Evolutionary conservation across 176 grass and related monocot species (phyloP).

Genomic region (Carex scoparia): DNA sequence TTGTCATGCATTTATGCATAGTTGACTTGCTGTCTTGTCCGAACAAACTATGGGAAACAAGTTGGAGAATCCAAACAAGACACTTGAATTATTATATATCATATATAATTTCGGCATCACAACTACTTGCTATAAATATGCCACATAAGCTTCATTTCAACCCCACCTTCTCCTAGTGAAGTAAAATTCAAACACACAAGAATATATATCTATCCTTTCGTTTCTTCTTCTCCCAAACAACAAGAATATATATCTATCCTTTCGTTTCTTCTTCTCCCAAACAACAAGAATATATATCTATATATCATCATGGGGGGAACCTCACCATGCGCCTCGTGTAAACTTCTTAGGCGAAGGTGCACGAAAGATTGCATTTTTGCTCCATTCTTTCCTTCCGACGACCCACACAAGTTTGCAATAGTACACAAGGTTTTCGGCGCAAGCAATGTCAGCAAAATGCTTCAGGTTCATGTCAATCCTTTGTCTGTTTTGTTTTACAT

Average conservation of each 20-base stretch:
- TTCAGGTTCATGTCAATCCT: constrained; percentile 40
- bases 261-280: neutral
- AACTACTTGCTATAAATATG: constrained; percentile 18
- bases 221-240: no score
- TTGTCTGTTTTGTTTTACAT: neutral
- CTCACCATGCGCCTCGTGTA: constrained; percentile 86
- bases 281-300: neutral
- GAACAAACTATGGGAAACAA: neutral
- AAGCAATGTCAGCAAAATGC: constrained; percentile 91
- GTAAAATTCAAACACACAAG: neutral
- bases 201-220: no score
- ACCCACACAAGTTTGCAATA: constrained; percentile 88
- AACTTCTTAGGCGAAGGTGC: constrained; percentile 75
- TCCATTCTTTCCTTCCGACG: constrained; percentile 83
- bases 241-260: neutral
- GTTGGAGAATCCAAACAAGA: constrained; percentile 11
- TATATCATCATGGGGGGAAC: constrained; percentile 37
- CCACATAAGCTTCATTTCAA: constrained; percentile 19
- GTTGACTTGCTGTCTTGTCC: constrained; percentile 12
- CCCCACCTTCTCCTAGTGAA: constrained; percentile 23
- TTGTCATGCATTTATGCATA: constrained; percentile 14
- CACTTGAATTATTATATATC: neutral
- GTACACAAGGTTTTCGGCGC: constrained; percentile 93
- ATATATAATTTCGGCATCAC: neutral
- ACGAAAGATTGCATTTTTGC: constrained; percentile 94